Conservation (phyloP, 2,329 filamentous ascomycete genomes). For the Fusarium anthophilum region DNA sequence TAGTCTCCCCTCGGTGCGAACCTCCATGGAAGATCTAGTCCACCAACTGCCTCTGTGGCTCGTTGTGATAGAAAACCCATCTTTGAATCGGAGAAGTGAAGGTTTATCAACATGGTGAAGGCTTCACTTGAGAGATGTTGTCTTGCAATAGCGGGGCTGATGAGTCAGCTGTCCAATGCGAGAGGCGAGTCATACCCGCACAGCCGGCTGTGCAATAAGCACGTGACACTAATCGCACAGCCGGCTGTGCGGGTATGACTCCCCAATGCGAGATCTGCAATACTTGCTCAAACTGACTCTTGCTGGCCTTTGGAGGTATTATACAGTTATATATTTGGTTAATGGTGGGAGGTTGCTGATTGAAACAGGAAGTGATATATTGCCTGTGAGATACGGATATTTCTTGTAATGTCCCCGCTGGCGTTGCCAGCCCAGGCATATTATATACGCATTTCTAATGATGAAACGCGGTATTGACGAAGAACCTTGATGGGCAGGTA, state of each 20-base stretch:
- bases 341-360: too few species aligned
- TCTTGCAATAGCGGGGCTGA: conserved; percentile 15
- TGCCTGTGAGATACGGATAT: not conserved
- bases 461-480: not conserved
- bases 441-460: not conserved
- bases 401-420: not conserved
- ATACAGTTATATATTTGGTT: not conserved
- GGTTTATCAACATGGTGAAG: conserved; percentile 21
- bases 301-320: not conserved
- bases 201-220: too few species aligned
- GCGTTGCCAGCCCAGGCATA: not conserved
- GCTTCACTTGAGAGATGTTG: not conserved
- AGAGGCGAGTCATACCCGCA: too few species aligned
- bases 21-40: conserved; percentile 45
- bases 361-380: not conserved
- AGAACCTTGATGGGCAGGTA: conserved; percentile 13
- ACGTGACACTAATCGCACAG: too few species aligned
- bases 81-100: conserved; percentile 15
- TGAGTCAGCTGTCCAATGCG: conserved; percentile 18
- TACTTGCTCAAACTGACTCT: not conserved
- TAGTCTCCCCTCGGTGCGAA: conserved; percentile 49
- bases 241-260: too few species aligned
- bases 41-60: conserved; percentile 36
- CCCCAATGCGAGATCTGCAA: not conserved
- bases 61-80: conserved; percentile 35